These are phyloP conservation scores for Pseudogymnoascus sp. DNA, from an alignment of 2,329 filamentous ascomycete species.

Conservation along the genomic window DNA sequence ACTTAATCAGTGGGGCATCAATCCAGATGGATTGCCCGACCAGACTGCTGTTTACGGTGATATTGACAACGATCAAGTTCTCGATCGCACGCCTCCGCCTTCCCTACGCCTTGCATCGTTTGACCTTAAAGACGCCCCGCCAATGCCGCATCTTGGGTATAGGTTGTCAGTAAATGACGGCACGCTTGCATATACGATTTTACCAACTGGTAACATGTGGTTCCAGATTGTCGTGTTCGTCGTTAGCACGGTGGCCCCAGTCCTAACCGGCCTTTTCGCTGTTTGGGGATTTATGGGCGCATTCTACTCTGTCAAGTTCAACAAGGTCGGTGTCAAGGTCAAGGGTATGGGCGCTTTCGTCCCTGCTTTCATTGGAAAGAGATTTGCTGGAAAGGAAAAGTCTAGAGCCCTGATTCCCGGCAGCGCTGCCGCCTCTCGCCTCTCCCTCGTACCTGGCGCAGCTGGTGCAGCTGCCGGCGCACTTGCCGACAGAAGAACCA, in stretches of 20 bases:
- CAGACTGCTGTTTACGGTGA: constrained; percentile 52
- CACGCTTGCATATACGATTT: constrained; percentile 41
- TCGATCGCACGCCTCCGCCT: constrained; percentile 53
- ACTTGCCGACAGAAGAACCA: constrained; percentile 36
- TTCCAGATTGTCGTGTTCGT: constrained; percentile 45
- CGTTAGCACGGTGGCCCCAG: constrained; percentile 44
- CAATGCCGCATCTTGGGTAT: constrained; percentile 46
- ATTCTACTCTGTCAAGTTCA: constrained; percentile 48
- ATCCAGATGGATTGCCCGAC: constrained; percentile 54
- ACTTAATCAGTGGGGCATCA: constrained; percentile 59
- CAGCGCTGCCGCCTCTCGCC: constrained; percentile 2
- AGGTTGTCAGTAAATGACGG: constrained; percentile 47
- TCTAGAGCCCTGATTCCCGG: neutral
- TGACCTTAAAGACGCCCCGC: constrained; percentile 48
- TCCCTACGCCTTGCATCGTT: constrained; percentile 47
- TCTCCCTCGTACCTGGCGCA: neutral
- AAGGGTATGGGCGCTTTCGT: constrained; percentile 1
- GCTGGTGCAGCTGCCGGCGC: neutral
- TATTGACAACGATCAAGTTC: constrained; percentile 48
- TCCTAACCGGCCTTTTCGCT: constrained; percentile 40
- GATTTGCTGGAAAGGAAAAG: neutral
- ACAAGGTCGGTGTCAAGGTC: constrained; percentile 42
- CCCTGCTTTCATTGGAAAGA: neutral
- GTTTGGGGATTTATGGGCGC: constrained; percentile 49
- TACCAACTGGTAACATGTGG: constrained; percentile 44